These are phyloP conservation scores for Gossypium longicalyx DNA, from an alignment of 345 rosid species.

Conservation along the genomic window DNA sequence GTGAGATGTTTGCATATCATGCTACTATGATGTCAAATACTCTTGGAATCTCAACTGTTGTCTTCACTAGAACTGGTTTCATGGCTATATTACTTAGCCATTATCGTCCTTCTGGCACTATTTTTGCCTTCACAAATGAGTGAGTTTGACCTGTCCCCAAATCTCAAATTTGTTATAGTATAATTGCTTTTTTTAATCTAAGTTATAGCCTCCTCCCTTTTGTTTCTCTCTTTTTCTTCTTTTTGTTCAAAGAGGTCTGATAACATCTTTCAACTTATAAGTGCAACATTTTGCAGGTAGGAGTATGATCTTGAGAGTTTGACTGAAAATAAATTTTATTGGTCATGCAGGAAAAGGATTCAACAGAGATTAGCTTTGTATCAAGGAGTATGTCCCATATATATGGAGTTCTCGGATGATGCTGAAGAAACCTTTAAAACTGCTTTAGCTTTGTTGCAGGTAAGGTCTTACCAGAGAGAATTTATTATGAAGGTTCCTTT, in stretches of 20 bases:
- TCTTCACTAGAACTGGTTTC: conserved; percentile 72
- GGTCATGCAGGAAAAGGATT: conserved; percentile 63
- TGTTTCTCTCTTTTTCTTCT: not conserved
- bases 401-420: conserved; percentile 88
- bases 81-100: conserved; percentile 93
- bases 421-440: conserved; percentile 81
- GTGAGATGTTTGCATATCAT: conserved; percentile 99
- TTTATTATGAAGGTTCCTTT: not conserved
- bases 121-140: conserved; percentile 60
- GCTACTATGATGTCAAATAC: conserved; percentile 99
- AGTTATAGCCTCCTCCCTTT: not conserved
- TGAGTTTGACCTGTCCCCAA: conserved; percentile 24
- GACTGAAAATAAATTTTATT: conserved; percentile 12
- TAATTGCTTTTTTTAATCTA: conserved; percentile 20
- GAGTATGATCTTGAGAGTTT: not conserved
- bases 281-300: not conserved
- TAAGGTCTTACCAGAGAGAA: conserved; percentile 16
- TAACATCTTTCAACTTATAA: not conserved
- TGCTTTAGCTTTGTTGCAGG: conserved; percentile 74
- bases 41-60: conserved; percentile 78
- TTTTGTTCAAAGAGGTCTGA: not conserved
- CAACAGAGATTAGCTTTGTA: conserved; percentile 86
- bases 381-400: conserved; percentile 93
- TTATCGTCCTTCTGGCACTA: conserved; percentile 94
- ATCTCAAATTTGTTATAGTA: not conserved